Percentiles rank a stretch among this genome's conserved stretches.
These are phyloP conservation scores for Cerioporus squamosus DNA, from an alignment of 1,284 basidiomycete species.

Conservation along the genomic window DNA sequence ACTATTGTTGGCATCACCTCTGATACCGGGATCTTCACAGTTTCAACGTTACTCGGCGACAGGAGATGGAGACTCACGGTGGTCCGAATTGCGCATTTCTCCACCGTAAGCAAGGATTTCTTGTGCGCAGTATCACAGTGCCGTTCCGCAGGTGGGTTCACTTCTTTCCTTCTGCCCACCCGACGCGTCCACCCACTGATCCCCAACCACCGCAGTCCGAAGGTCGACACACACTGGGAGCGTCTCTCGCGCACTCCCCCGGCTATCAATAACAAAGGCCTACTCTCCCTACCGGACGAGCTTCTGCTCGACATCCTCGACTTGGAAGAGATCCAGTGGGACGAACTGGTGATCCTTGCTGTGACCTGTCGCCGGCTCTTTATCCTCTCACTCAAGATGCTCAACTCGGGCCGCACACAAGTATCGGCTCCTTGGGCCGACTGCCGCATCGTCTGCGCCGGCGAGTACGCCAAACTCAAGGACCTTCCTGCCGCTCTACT, in stretches of 20 bases:
- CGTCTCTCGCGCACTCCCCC: not conserved
- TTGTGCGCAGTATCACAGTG: conserved; percentile 2
- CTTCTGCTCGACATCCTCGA: not conserved
- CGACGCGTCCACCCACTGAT: too few species aligned
- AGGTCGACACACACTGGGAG: not conserved
- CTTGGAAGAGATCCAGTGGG: not conserved
- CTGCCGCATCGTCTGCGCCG: not conserved
- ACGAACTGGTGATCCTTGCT: not conserved
- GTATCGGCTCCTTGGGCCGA: not conserved
- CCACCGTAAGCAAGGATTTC: not conserved
- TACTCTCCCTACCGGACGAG: conserved; percentile 11
- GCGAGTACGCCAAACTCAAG: not conserved
- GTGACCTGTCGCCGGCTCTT: not conserved
- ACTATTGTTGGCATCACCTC: not conserved
- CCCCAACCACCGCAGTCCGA: not conserved
- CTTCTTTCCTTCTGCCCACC: not conserved
- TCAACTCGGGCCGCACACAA: not conserved
- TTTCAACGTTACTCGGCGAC: not conserved
- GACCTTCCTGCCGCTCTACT: not conserved
- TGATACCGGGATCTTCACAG: not conserved
- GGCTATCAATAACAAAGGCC: not conserved
- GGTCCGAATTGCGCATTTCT: not conserved
- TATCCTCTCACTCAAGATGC: not conserved
- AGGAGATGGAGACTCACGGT: not conserved
- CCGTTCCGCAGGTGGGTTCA: not conserved